phyloP scores from a whole-genome alignment of 1,139 yeast species.

The Magnusiomyces sp. region DNA sequence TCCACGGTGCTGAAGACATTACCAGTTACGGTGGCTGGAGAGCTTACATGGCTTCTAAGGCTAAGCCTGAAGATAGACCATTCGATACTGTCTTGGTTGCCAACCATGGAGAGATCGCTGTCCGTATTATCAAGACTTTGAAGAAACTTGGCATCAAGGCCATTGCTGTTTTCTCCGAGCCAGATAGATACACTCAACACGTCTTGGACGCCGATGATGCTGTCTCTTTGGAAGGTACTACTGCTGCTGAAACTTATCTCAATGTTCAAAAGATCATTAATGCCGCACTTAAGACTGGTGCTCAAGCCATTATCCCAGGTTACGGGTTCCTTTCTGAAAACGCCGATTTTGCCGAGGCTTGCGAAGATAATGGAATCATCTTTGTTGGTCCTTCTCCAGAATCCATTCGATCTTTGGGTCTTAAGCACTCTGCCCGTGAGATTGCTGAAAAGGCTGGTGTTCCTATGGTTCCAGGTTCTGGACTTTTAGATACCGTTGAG shows the following conservation, averaged over 20 bases:
- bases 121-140: slow-evolving; percentile 79
- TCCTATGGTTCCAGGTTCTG: slow-evolving; percentile 94
- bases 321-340: slow-evolving; percentile 95
- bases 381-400: slow-evolving; percentile 96
- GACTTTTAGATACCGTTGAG: slow-evolving; percentile 55
- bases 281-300: slow-evolving; percentile 75
- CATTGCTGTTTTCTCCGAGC: slow-evolving; percentile 84
- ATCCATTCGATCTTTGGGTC: slow-evolving; percentile 80
- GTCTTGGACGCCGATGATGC: slow-evolving; percentile 75
- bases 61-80: slow-evolving; percentile 41
- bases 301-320: slow-evolving; percentile 94
- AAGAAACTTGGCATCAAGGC: slow-evolving; percentile 69
- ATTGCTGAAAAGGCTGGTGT: slow-evolving; percentile 84
- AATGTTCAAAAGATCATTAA: slow-evolving; percentile 71
- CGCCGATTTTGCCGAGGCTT: slow-evolving; percentile 88
- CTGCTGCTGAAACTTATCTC: slow-evolving; percentile 88
- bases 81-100: slow-evolving; percentile 85
- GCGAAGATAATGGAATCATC: slow-evolving; percentile 71
- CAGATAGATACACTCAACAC: slow-evolving; percentile 83
- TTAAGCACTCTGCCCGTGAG: slow-evolving; percentile 93
- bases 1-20: slow-evolving; percentile 58
- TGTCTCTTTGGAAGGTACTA: slow-evolving; percentile 65
- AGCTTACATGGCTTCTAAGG: slow-evolving; percentile 43
- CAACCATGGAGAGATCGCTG: slow-evolving; percentile 97
- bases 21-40: slow-evolving; percentile 87